Evolutionary conservation across 2,329 filamentous ascomycete genomes (phyloP).

Genomic region (Penicillium sp.): DNA sequence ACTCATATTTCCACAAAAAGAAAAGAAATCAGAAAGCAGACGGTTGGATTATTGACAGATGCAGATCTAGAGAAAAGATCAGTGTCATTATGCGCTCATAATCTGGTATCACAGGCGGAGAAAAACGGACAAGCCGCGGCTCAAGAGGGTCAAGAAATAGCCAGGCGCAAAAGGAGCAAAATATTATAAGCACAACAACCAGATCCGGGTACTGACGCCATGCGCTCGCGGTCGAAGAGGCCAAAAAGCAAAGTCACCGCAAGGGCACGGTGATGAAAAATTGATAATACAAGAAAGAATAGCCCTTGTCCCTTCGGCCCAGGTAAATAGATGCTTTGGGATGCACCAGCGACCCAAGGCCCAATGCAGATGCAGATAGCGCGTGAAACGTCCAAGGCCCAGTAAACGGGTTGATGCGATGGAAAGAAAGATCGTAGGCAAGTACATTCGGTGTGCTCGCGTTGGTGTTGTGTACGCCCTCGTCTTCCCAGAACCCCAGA

Average conservation of each 20-base stretch:
- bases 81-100: conserved; percentile 31
- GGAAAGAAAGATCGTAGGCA: conserved; percentile 1
- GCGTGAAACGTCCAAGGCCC: not conserved
- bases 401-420: conserved; percentile 3
- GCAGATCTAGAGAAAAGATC: conserved; percentile 32
- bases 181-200: conserved; percentile 7
- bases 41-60: conserved; percentile 30
- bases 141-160: conserved; percentile 8
- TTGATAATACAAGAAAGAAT: conserved; percentile 14
- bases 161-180: conserved; percentile 7
- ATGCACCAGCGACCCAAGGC: conserved; percentile 9
- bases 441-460: not conserved
- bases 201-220: conserved; percentile 30
- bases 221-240: conserved; percentile 25
- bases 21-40: conserved; percentile 4
- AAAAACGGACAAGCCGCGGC: conserved; percentile 10
- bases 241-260: conserved; percentile 16
- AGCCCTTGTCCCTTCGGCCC: conserved; percentile 3
- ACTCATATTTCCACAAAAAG: not conserved
- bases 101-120: conserved; percentile 34
- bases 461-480: not conserved
- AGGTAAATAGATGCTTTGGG: conserved; percentile 13
- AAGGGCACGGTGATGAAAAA: conserved; percentile 4
- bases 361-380: conserved; percentile 15
- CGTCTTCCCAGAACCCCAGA: not conserved